A percentile compares a stretch with the other conserved stretches of the same genome.
phyloP scores from a whole-genome alignment of 257 asterid genomes.

The Przewalskia tangutica region DNA sequence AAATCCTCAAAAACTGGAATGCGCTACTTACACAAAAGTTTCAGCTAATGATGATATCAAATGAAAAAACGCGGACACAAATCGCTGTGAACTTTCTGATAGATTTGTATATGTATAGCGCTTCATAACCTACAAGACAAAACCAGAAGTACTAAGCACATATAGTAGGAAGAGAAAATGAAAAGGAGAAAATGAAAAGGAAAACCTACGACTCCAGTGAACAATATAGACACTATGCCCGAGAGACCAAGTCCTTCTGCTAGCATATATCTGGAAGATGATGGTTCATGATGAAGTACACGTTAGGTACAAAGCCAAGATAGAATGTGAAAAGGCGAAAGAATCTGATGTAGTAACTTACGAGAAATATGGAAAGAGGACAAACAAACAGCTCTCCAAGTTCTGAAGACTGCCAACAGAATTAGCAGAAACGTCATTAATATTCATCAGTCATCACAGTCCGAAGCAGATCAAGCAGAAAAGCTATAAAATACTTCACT shows the following conservation, averaged over 20 bases:
- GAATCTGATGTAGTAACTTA: conserved; percentile 33
- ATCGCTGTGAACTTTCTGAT: conserved; percentile 91
- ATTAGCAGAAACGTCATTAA: background rate
- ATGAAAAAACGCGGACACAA: conserved; percentile 94
- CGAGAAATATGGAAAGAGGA: conserved; percentile 98
- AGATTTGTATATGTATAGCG: conserved; percentile 80
- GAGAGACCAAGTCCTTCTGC: conserved; percentile 99
- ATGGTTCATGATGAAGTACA: conserved; percentile 15
- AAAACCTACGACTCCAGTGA: conserved; percentile 93
- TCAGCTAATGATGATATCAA: conserved; percentile 93
- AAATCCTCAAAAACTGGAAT: conserved; percentile 6
- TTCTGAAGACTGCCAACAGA: conserved; percentile 74
- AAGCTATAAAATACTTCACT: conserved; percentile 16
- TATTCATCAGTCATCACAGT: background rate
- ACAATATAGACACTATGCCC: conserved; percentile 90
- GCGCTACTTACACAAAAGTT: conserved; percentile 70
- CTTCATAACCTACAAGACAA: conserved; percentile 81
- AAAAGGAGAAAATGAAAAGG: background rate
- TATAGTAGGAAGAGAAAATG: background rate
- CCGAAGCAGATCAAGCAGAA: background rate
- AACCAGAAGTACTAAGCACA: background rate
- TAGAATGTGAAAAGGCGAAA: conserved; percentile 9
- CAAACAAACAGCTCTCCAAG: conserved; percentile 98
- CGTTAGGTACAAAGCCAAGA: conserved; percentile 5
- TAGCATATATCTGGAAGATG: conserved; percentile 63